Conservation (phyloP, 2,329 filamentous ascomycete species). For the Apiospora marii region DNA sequence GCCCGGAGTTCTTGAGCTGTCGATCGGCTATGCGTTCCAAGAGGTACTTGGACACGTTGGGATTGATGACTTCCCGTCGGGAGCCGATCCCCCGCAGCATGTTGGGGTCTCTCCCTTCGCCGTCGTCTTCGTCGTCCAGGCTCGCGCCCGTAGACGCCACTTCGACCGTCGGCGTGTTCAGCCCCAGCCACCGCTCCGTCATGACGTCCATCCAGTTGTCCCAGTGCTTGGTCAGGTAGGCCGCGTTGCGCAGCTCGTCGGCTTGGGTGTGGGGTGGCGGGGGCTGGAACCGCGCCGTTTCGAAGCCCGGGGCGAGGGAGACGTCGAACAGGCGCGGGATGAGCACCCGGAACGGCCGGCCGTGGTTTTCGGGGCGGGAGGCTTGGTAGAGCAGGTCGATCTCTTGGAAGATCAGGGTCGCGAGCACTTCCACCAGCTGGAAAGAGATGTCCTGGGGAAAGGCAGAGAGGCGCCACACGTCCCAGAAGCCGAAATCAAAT, state of each 20-base stretch:
- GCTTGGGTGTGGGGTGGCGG: constrained; percentile 54
- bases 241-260: constrained; percentile 63
- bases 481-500: constrained; percentile 62
- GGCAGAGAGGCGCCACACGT: constrained; percentile 60
- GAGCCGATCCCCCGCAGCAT: constrained; percentile 31
- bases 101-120: constrained; percentile 43
- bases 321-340: constrained; percentile 62
- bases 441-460: constrained; percentile 51
- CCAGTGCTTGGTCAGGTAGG: constrained; percentile 58
- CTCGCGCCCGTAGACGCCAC: constrained; percentile 24
- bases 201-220: constrained; percentile 52
- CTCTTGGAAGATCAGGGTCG: constrained; percentile 52
- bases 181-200: constrained; percentile 54
- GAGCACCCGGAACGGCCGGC: constrained; percentile 55
- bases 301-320: constrained; percentile 62
- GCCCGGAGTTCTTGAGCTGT: constrained; percentile 52
- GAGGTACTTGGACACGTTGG: constrained; percentile 50
- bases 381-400: constrained; percentile 56
- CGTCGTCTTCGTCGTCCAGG: constrained; percentile 28
- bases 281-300: constrained; percentile 49
- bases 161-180: constrained; percentile 33
- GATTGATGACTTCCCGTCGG: constrained; percentile 51
- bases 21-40: constrained; percentile 55
- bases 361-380: constrained; percentile 42
- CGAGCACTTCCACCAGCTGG: constrained; percentile 46